Conservation (phyloP, 2,329 filamentous ascomycete genomes). For the Monilinia laxa region DNA sequence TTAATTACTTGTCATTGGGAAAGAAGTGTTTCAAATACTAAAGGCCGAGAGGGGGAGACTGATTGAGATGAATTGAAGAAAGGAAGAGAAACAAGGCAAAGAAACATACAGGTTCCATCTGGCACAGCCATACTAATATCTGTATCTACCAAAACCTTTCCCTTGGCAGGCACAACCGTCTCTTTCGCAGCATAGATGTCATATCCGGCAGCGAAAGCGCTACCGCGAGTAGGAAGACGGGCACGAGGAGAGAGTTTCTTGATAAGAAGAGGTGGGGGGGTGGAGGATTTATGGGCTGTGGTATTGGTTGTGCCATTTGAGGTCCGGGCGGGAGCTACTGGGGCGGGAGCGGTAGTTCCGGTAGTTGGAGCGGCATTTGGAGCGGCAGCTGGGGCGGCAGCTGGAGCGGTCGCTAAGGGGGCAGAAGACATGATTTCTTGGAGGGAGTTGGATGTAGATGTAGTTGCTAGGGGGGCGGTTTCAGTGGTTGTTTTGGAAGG, state of each 20-base stretch:
- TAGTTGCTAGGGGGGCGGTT: not conserved
- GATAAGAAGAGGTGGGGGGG: conserved; percentile 49
- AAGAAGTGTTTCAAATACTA: not conserved
- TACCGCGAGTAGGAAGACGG: conserved; percentile 83
- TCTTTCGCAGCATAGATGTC: conserved; percentile 82
- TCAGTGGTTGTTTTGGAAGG: not conserved
- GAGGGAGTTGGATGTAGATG: conserved; percentile 8
- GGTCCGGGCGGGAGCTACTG: conserved; percentile 29
- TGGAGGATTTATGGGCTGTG: conserved; percentile 27
- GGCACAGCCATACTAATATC: conserved; percentile 91
- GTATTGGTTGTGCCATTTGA: conserved; percentile 16
- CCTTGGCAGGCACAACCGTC: conserved; percentile 73
- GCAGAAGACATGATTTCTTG: conserved; percentile 22
- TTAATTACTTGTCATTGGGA: not conserved
- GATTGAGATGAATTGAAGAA: conserved; percentile 1
- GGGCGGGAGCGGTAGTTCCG: conserved; percentile 22
- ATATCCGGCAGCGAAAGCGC: conserved; percentile 87
- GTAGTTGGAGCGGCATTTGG: not conserved
- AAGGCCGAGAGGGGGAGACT: conserved; percentile 7
- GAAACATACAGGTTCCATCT: conserved; percentile 75
- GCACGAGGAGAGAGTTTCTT: conserved; percentile 83
- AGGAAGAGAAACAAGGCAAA: not conserved
- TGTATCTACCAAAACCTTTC: conserved; percentile 84
- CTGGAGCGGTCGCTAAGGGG: conserved; percentile 12
- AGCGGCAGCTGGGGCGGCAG: not conserved